These are phyloP conservation scores for Neofusicoccum laricinum DNA, from an alignment of 2,329 filamentous ascomycete species.

Conservation along the genomic window DNA sequence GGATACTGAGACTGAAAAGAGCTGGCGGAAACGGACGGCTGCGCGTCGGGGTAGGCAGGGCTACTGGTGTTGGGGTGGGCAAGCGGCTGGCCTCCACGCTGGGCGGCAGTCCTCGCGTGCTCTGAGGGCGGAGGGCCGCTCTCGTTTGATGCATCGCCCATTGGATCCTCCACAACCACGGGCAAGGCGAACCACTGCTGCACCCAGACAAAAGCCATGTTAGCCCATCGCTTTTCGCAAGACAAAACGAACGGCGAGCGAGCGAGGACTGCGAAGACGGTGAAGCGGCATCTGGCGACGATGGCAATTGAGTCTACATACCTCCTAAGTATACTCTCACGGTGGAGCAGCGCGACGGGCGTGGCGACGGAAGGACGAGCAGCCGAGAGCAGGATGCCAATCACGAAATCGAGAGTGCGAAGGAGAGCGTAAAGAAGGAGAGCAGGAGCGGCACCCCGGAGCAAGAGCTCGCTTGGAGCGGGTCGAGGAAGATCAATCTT, in stretches of 20 bases:
- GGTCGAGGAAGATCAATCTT: conserved; percentile 32
- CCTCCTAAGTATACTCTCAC: conserved; percentile 6
- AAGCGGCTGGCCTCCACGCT: conserved; percentile 2
- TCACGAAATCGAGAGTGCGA: conserved; percentile 22
- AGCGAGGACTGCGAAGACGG: background rate
- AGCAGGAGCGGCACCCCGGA: conserved; percentile 27
- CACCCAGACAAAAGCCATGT: conserved; percentile 42
- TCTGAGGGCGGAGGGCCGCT: conserved; percentile 30
- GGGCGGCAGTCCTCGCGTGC: conserved; percentile 27
- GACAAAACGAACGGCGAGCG: background rate
- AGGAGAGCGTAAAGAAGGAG: conserved; percentile 33
- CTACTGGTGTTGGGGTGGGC: conserved; percentile 3
- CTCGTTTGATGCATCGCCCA: conserved; percentile 38
- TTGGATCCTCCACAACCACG: conserved; percentile 36
- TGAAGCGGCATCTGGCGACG: background rate
- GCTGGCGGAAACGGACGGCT: conserved; percentile 15
- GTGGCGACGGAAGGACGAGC: conserved; percentile 8
- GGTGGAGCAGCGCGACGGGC: background rate
- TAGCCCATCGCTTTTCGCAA: conserved; percentile 21
- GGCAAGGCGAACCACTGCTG: conserved; percentile 44
- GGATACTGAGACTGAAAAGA: conserved; percentile 16
- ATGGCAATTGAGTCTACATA: background rate
- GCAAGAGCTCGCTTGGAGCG: conserved; percentile 36
- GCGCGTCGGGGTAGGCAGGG: conserved; percentile 20
- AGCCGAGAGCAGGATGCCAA: conserved; percentile 18